Conservation (phyloP, 495 filamentous ascomycete genomes). For the Lepidopterella palustris region DNA sequence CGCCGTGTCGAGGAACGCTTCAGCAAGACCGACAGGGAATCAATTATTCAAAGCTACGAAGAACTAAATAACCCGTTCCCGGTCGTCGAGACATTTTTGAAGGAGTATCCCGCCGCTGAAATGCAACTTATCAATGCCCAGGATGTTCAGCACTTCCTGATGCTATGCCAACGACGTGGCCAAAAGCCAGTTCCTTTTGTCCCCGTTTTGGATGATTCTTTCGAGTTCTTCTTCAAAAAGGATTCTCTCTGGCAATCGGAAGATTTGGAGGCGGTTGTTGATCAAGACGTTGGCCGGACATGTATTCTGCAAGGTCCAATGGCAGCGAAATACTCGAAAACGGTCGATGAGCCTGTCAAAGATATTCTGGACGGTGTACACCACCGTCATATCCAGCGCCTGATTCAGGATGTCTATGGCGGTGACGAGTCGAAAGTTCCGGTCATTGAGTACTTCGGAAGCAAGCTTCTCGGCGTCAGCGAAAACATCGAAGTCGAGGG, state of each 20-base stretch:
- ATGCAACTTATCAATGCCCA: slow-evolving; percentile 92
- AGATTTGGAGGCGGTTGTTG: slow-evolving; percentile 91
- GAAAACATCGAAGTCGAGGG: slow-evolving; percentile 67
- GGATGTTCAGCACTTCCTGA: slow-evolving; percentile 91
- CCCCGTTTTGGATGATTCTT: slow-evolving; percentile 84
- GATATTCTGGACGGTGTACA: slow-evolving; percentile 90
- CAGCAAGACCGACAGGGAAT: slow-evolving; percentile 56
- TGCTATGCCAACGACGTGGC: slow-evolving; percentile 83
- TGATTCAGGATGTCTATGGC: slow-evolving; percentile 74
- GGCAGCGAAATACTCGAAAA: slow-evolving; percentile 81
- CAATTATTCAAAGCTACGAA: slow-evolving; percentile 74
- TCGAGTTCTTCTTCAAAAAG: slow-evolving; percentile 99
- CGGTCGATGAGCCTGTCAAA: slow-evolving; percentile 85
- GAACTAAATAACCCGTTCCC: slow-evolving; percentile 80
- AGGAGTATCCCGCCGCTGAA: slow-evolving; percentile 76
- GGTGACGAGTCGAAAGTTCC: slow-evolving; percentile 69
- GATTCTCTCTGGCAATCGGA: slow-evolving; percentile 99
- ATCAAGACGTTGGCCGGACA: slow-evolving; percentile 86
- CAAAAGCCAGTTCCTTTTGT: slow-evolving; percentile 98
- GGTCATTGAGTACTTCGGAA: slow-evolving; percentile 89
- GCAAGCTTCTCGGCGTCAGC: slow-evolving; percentile 51
- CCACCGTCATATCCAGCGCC: slow-evolving; percentile 68
- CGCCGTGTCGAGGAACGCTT: slow-evolving; percentile 94
- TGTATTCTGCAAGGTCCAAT: slow-evolving; percentile 96
- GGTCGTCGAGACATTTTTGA: slow-evolving; percentile 69